These are phyloP conservation scores for Pleurotus tuoliensis DNA, from an alignment of 768 basidiomycete species.

Conservation along the genomic window DNA sequence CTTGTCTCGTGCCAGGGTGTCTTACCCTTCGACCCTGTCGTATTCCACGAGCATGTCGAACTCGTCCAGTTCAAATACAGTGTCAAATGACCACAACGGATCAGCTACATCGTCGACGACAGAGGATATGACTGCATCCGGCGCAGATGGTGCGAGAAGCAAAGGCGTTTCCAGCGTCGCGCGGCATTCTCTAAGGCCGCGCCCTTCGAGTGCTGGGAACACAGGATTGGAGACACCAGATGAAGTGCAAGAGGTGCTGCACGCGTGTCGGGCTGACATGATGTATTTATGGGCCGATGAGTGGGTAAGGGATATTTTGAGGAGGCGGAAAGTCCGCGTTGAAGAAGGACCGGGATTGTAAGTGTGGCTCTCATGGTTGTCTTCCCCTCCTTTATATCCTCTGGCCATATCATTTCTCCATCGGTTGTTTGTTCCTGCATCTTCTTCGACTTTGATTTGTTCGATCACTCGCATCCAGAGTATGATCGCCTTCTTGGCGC, in stretches of 20 bases:
- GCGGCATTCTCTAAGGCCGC: constrained; percentile 9
- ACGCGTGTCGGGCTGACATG: constrained; percentile 62
- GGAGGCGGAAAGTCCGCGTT: constrained; percentile 53
- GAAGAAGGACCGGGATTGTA: constrained; percentile 78
- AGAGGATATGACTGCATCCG: constrained; percentile 1
- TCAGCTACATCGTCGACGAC: constrained; percentile 9
- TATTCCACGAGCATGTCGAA: background rate
- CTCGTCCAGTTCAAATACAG: background rate
- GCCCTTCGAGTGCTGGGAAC: constrained; percentile 42
- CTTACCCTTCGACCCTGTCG: constrained; percentile 14
- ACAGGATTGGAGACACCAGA: constrained; percentile 45
- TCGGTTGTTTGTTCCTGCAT: background rate
- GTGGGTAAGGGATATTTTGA: constrained; percentile 50
- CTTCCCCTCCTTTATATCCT: background rate
- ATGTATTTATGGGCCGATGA: constrained; percentile 64
- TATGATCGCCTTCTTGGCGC: too few species aligned
- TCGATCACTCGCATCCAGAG: too few species aligned
- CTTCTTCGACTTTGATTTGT: background rate
- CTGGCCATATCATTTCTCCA: background rate
- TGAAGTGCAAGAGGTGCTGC: constrained; percentile 57
- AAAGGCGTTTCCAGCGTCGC: constrained; percentile 10
- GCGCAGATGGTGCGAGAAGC: constrained; percentile 6
- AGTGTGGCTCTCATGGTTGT: constrained; percentile 23
- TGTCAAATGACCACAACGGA: background rate
- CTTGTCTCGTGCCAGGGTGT: constrained; percentile 41